Percentiles rank a stretch among this genome's conserved stretches.
Conservation (phyloP, 1,284 basidiomycete genomes). For the Ceratobasidium sp. region DNA sequence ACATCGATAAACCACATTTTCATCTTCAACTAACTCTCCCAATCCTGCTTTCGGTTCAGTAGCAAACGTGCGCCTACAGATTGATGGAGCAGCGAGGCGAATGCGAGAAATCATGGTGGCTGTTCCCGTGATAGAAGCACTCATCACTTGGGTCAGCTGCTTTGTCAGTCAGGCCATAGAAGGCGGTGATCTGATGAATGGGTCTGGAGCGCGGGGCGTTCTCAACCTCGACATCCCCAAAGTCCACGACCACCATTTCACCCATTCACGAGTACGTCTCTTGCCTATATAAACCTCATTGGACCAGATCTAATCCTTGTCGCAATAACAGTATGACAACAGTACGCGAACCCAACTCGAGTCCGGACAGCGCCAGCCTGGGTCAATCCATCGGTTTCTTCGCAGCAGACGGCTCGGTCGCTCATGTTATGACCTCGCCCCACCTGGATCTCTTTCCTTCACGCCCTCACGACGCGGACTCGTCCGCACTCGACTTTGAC, state of each 20-base stretch:
- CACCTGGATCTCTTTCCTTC: constrained; percentile 36
- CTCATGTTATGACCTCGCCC: constrained; percentile 18
- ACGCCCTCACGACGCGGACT: constrained; percentile 36
- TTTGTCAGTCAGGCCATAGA: constrained; percentile 29
- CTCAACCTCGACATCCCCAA: constrained; percentile 27
- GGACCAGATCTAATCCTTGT: constrained; percentile 1
- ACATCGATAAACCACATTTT: too few species aligned
- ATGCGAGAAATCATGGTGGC: constrained; percentile 7
- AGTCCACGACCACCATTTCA: constrained; percentile 7
- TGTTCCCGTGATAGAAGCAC: neutral
- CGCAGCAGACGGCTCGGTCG: constrained; percentile 22
- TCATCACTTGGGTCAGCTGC: constrained; percentile 4
- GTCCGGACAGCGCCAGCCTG: constrained; percentile 25
- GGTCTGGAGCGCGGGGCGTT: constrained; percentile 35
- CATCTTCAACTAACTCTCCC: neutral
- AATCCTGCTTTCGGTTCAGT: neutral
- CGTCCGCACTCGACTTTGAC: constrained; percentile 30
- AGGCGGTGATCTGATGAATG: neutral
- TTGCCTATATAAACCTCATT: too few species aligned
- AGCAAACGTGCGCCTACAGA: constrained; percentile 12
- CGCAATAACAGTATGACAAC: constrained; percentile 36
- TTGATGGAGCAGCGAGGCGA: constrained; percentile 5
- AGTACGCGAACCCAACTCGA: neutral
- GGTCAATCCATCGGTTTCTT: constrained; percentile 37
- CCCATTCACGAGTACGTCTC: constrained; percentile 6